phyloP scores from a whole-genome alignment of 805 yeast species.

The Hanseniaspora mollemarum region DNA sequence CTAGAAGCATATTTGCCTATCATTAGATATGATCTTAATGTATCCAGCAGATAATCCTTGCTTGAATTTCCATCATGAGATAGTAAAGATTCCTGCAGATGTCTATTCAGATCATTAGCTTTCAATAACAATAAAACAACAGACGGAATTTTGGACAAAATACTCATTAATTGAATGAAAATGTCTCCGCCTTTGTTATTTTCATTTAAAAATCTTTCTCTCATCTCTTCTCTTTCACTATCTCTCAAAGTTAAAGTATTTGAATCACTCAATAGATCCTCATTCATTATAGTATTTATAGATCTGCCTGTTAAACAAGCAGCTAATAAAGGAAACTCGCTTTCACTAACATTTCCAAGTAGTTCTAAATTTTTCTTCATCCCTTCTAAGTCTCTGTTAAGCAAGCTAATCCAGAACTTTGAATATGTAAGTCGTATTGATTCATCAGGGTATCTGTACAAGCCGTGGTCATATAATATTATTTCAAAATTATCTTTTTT shows the following conservation, averaged over 20 bases:
- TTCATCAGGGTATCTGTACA: slow-evolving; percentile 73
- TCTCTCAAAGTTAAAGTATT: slow-evolving; percentile 36
- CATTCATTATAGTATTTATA: slow-evolving; percentile 57
- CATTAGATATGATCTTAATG: slow-evolving; percentile 9
- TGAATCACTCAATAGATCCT: slow-evolving; percentile 36
- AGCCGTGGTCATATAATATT: slow-evolving; percentile 85
- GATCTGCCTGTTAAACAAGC: slow-evolving; percentile 95
- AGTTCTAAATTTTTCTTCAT: slow-evolving; percentile 66
- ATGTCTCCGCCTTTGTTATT: slow-evolving; percentile 36
- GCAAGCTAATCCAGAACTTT: slow-evolving; percentile 79
- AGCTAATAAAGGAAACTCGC: slow-evolving; percentile 72
- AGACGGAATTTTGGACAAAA: slow-evolving; percentile 70
- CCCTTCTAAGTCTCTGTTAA: slow-evolving; percentile 52
- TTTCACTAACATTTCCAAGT: slow-evolving; percentile 68
- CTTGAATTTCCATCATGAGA: background rate
- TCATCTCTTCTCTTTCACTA: slow-evolving; percentile 60
- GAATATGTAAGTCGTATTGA: slow-evolving; percentile 73
- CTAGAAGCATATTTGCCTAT: slow-evolving; percentile 14
- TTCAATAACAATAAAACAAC: slow-evolving; percentile 76
- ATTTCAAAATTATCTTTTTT: slow-evolving; percentile 70
- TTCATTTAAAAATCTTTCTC: slow-evolving; percentile 41
- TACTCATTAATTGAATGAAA: slow-evolving; percentile 62
- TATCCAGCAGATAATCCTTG: slow-evolving; percentile 1
- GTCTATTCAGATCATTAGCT: slow-evolving; percentile 87
- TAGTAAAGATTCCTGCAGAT: slow-evolving; percentile 63